Evolutionary conservation across 495 filamentous ascomycete species (phyloP).

Genomic region (Penicillium atrosanguineum): DNA sequence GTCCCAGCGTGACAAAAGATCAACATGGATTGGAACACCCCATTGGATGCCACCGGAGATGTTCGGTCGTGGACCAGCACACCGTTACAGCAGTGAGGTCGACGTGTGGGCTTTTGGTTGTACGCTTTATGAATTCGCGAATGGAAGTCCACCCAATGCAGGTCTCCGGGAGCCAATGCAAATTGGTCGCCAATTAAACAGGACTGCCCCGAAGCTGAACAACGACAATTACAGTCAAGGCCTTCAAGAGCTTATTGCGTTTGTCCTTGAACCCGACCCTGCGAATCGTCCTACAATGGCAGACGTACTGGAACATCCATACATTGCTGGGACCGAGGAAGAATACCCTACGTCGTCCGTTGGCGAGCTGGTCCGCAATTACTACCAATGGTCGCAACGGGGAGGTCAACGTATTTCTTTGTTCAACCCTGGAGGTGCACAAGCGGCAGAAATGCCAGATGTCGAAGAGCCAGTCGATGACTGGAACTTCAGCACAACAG

Average conservation of each 20-base stretch:
- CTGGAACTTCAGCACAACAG: slow-evolving; percentile 91
- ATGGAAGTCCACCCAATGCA: slow-evolving; percentile 73
- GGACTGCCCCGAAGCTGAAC: slow-evolving; percentile 64
- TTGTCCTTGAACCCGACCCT: slow-evolving; percentile 74
- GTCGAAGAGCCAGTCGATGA: slow-evolving; percentile 55
- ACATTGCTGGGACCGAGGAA: slow-evolving; percentile 56
- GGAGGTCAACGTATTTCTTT: slow-evolving; percentile 83
- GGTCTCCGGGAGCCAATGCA: slow-evolving; percentile 48
- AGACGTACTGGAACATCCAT: slow-evolving; percentile 45
- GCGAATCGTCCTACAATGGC: slow-evolving; percentile 65
- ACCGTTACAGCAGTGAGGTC: slow-evolving; percentile 64
- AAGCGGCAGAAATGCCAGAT: slow-evolving; percentile 52
- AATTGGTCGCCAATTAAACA: slow-evolving; percentile 61
- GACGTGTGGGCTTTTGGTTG: slow-evolving; percentile 97
- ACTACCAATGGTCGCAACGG: slow-evolving; percentile 79
- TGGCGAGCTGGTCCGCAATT: slow-evolving; percentile 72
- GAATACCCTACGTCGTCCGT: slow-evolving; percentile 67
- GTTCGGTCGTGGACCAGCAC: slow-evolving; percentile 46
- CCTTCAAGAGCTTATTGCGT: slow-evolving; percentile 74
- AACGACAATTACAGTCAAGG: slow-evolving; percentile 70
- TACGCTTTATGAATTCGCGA: slow-evolving; percentile 88
- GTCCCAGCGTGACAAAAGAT: slow-evolving; percentile 77
- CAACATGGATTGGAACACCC: slow-evolving; percentile 90
- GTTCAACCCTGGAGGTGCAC: slow-evolving; percentile 73
- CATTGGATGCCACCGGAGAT: slow-evolving; percentile 98